Evolutionary conservation across 306 rosid genomes (phyloP).

Genomic region (Hylodesmum podocarpum): DNA sequence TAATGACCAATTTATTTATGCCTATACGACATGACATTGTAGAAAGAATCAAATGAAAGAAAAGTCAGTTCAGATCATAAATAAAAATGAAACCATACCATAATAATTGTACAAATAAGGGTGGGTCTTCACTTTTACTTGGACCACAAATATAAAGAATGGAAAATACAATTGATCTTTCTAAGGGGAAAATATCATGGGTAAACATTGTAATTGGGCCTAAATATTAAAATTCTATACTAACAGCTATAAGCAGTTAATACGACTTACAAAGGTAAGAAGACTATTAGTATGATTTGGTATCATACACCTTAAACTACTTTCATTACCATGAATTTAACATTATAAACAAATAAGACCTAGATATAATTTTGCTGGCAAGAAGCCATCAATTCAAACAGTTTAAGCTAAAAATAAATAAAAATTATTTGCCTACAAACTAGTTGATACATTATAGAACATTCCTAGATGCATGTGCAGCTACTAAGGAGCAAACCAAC

Average conservation of each 20-base stretch:
- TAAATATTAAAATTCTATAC: background rate
- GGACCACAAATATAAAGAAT: background rate
- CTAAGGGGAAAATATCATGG: background rate
- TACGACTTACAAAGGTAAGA: background rate
- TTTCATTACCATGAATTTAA: background rate
- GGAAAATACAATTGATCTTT: background rate
- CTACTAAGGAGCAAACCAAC: conserved; percentile 29
- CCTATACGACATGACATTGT: background rate
- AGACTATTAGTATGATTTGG: background rate
- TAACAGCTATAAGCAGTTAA: background rate
- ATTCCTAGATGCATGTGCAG: conserved; percentile 32
- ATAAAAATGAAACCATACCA: background rate
- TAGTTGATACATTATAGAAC: conserved; percentile 16
- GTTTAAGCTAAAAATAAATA: background rate
- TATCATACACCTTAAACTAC: background rate
- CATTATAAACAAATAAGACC: conserved; percentile 14
- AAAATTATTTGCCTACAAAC: conserved; percentile 26
- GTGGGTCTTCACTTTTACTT: background rate
- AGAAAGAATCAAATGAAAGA: background rate
- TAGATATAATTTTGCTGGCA: conserved; percentile 16
- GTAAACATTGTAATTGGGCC: background rate
- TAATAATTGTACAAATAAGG: background rate
- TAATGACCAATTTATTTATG: background rate
- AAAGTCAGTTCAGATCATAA: background rate
- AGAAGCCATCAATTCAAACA: conserved; percentile 23